Conservation (phyloP, 805 yeast species). For the Suhomyces tanzawaensis region DNA sequence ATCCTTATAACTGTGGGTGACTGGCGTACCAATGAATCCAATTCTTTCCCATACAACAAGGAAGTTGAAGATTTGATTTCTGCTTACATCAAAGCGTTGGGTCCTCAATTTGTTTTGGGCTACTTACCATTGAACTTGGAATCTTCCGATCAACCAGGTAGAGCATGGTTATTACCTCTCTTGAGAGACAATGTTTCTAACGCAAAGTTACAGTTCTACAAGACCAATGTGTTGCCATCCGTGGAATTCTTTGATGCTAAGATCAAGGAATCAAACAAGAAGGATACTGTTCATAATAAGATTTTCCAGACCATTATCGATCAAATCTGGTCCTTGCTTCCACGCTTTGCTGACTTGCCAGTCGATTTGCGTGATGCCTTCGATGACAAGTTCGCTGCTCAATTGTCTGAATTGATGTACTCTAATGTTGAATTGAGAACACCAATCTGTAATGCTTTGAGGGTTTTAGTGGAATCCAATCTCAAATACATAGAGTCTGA, state of each 20-base stretch:
- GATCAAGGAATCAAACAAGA: conserved; percentile 40
- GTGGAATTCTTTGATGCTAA: conserved; percentile 52
- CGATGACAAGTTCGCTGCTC: conserved; percentile 73
- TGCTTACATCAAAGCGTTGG: conserved; percentile 74
- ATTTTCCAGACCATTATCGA: conserved; percentile 82
- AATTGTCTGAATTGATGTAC: conserved; percentile 71
- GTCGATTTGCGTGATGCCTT: conserved; percentile 64
- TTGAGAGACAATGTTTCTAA: conserved; percentile 81
- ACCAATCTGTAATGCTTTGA: conserved; percentile 78
- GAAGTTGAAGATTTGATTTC: conserved; percentile 82
- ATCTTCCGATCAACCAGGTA: conserved; percentile 59
- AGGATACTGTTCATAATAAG: conserved; percentile 67
- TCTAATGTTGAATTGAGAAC: conserved; percentile 73
- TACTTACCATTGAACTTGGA: conserved; percentile 77
- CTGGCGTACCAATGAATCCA: conserved; percentile 78
- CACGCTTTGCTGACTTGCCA: conserved; percentile 87
- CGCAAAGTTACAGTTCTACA: conserved; percentile 66
- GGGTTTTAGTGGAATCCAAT: conserved; percentile 75
- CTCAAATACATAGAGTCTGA: conserved; percentile 55
- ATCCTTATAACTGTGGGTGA: conserved; percentile 74
- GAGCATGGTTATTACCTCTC: conserved; percentile 94
- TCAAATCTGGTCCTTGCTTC: conserved; percentile 89
- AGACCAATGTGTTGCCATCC: conserved; percentile 63
- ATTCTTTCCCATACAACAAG: conserved; percentile 61
- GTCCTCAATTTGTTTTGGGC: conserved; percentile 79